Evolutionary conservation across 768 basidiomycete species (phyloP).

Genomic region (Boletus sensibilis): DNA sequence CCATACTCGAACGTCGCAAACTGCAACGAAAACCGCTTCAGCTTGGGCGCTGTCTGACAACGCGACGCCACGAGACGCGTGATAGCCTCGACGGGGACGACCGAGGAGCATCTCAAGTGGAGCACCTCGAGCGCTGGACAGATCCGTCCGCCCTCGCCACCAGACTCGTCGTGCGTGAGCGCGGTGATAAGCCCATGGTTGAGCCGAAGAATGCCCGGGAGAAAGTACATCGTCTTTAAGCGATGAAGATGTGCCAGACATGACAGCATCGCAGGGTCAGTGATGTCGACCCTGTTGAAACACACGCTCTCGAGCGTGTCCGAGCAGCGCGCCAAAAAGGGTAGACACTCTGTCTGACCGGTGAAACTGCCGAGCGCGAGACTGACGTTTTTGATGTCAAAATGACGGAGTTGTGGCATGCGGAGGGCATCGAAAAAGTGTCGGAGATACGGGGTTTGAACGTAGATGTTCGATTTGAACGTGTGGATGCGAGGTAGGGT

Average conservation of each 20-base stretch:
- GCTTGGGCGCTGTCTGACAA: slow-evolving; percentile 2
- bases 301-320: slow-evolving; percentile 30
- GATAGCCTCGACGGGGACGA: slow-evolving; percentile 24
- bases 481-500: slow-evolving; percentile 30
- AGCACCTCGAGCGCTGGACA: slow-evolving; percentile 28
- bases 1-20: slow-evolving; percentile 32
- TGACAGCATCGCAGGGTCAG: slow-evolving; percentile 17
- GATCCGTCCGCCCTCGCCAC: background rate
- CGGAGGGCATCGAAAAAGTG: slow-evolving; percentile 28
- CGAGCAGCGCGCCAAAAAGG: slow-evolving; percentile 26
- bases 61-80: slow-evolving; percentile 28
- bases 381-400: slow-evolving; percentile 30
- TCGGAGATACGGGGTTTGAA: slow-evolving; percentile 26
- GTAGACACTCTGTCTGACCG: slow-evolving; percentile 28
- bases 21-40: slow-evolving; percentile 25
- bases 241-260: slow-evolving; percentile 22
- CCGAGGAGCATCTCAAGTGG: slow-evolving; percentile 26
- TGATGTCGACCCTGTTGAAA: slow-evolving; percentile 25
- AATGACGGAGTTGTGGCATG: slow-evolving; percentile 25
- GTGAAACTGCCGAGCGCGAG: slow-evolving; percentile 26
- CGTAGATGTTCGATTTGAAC: slow-evolving; percentile 26
- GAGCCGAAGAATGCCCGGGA: slow-evolving; percentile 31
- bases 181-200: slow-evolving; percentile 31
- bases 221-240: slow-evolving; percentile 18
- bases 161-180: slow-evolving; percentile 11